Conservation (phyloP, 345 rosid genomes). For the Aurinia saxatilis region DNA sequence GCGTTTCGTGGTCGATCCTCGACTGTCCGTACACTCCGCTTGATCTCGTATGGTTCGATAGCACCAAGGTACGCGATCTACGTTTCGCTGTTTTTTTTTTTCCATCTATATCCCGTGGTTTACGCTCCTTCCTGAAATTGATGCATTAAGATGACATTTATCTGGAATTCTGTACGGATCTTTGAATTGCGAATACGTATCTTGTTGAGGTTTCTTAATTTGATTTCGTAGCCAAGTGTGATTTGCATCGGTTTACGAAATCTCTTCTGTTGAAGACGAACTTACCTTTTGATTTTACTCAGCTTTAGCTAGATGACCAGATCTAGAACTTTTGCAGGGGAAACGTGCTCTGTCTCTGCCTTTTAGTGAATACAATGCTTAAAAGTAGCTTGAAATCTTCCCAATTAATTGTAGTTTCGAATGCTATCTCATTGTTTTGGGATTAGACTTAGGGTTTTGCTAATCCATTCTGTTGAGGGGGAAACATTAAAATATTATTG, state of each 20-base stretch:
- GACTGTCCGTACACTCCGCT: slow-evolving; percentile 97
- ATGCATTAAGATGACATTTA: not conserved
- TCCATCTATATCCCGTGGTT: not conserved
- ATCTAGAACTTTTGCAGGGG: too few species aligned
- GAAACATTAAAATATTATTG: not conserved
- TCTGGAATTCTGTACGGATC: too few species aligned
- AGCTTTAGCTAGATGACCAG: too few species aligned
- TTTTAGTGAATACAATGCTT: slow-evolving; percentile 1
- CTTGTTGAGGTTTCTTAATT: not conserved
- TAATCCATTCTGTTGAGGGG: too few species aligned
- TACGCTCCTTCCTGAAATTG: not conserved
- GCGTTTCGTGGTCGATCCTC: slow-evolving; percentile 94
- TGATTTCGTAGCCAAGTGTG: not conserved
- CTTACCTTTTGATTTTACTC: too few species aligned
- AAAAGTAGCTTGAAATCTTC: not conserved
- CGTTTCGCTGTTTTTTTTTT: not conserved
- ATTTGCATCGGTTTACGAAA: not conserved
- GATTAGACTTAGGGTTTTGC: too few species aligned
- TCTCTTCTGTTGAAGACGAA: too few species aligned
- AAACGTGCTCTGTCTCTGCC: not conserved
- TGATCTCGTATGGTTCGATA: slow-evolving; percentile 96
- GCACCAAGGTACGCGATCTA: slow-evolving; percentile 58
- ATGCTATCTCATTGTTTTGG: not conserved
- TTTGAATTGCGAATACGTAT: not conserved
- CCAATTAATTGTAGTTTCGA: not conserved